Evolutionary conservation across 352 stramenopile species (phyloP).

Genomic region (Discostella stelligera): DNA sequence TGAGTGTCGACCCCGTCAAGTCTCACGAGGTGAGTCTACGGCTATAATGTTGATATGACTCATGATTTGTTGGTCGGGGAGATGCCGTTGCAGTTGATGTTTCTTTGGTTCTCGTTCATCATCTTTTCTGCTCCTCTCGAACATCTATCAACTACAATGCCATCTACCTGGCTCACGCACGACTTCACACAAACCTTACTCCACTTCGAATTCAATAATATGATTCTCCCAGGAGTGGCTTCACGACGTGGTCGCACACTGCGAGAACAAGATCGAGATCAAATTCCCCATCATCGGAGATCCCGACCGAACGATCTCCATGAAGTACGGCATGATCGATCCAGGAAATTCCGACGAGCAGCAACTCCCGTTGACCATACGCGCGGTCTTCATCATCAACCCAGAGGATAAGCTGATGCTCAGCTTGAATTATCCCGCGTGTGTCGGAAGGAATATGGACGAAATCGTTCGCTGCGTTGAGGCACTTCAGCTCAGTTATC

Average conservation of each 20-base stretch:
- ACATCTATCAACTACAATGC: background rate
- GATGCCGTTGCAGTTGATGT: no score
- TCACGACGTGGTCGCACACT: constrained; percentile 62
- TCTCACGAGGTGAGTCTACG: constrained; percentile 40
- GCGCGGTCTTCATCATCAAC: constrained; percentile 90
- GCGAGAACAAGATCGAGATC: constrained; percentile 68
- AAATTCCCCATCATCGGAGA: constrained; percentile 91
- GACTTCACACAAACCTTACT: no score
- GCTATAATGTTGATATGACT: no score
- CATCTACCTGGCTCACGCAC: no score
- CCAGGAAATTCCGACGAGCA: constrained; percentile 50
- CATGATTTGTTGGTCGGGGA: no score
- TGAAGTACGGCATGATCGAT: constrained; percentile 85
- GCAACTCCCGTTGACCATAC: constrained; percentile 75
- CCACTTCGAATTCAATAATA: background rate
- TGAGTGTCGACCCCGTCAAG: constrained; percentile 67
- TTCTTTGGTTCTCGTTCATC: no score
- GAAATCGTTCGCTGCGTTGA: constrained; percentile 86
- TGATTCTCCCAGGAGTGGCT: constrained; percentile 46
- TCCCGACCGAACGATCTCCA: constrained; percentile 82
- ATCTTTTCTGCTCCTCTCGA: no score
- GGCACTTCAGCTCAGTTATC: constrained; percentile 57
- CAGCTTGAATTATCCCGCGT: constrained; percentile 89
- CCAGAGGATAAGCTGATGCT: constrained; percentile 88
- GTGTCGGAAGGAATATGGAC: constrained; percentile 90